Percentiles rank a stretch among this genome's conserved stretches.
Conservation (phyloP, 257 asterid species). For the Cordia subcordata region DNA sequence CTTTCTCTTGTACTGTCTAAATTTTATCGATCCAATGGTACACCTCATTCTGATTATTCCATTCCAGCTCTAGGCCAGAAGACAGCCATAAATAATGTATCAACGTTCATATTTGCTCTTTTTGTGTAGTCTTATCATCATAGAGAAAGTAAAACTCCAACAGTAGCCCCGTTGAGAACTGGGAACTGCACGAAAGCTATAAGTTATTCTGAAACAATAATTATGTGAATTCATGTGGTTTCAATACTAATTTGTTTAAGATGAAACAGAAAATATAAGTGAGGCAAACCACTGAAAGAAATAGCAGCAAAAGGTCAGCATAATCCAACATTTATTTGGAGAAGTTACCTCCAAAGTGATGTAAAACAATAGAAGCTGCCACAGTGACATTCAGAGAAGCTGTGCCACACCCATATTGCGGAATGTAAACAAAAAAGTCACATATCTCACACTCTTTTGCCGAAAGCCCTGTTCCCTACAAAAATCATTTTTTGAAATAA, state of each 20-base stretch:
- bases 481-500: constrained; percentile 8
- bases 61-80: no score
- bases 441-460: constrained; percentile 93
- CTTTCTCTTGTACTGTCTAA: no score
- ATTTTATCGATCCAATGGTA: no score
- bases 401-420: constrained; percentile 94
- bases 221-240: no score
- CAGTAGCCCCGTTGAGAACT: no score
- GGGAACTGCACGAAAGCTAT: no score
- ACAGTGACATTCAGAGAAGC: constrained; percentile 94
- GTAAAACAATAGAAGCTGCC: constrained; percentile 89
- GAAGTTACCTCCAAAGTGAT: constrained; percentile 80
- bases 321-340: neutral
- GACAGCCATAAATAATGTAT: no score
- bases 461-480: constrained; percentile 92
- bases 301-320: neutral
- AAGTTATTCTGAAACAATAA: no score
- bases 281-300: neutral
- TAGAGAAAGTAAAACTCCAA: no score
- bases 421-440: constrained; percentile 88
- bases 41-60: no score
- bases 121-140: no score
- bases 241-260: neutral
- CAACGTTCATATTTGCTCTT: no score
- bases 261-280: neutral